phyloP scores from a whole-genome alignment of 805 yeast genomes.

The Pichia thaimueangensis region DNA sequence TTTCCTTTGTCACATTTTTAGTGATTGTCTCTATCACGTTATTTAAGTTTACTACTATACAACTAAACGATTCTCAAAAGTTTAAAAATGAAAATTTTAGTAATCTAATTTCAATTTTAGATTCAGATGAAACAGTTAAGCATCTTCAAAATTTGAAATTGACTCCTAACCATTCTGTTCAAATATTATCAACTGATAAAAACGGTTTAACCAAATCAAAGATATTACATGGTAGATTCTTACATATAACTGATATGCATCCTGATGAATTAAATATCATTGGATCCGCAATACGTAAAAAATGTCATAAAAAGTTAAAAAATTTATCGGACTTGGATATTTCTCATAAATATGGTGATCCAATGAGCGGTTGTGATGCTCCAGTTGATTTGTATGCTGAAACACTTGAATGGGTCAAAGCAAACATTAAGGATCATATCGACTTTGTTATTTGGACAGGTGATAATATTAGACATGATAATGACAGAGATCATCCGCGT shows the following conservation, averaged over 20 bases:
- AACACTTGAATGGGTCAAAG: constrained; percentile 61
- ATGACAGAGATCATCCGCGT: constrained; percentile 68
- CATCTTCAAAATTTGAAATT: constrained; percentile 32
- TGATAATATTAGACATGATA: constrained; percentile 80
- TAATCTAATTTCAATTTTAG: too few relatives aligned
- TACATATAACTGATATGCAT: constrained; percentile 84
- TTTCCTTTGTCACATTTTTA: too few relatives aligned
- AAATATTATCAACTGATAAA: constrained; percentile 5
- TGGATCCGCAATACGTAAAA: constrained; percentile 41
- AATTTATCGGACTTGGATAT: constrained; percentile 34
- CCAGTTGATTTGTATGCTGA: constrained; percentile 55
- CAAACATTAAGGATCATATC: constrained; percentile 62
- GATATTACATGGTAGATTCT: constrained; percentile 62
- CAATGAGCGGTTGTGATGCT: constrained; percentile 71
- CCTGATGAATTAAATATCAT: constrained; percentile 64
- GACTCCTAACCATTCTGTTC: constrained; percentile 35
- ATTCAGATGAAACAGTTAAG: constrained; percentile 21
- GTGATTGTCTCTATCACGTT: too few relatives aligned
- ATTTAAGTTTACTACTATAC: too few relatives aligned
- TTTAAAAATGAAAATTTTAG: too few relatives aligned
- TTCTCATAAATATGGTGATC: constrained; percentile 69
- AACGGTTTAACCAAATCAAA: constrained; percentile 3
- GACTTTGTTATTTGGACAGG: constrained; percentile 92
- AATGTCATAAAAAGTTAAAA: constrained; percentile 47
- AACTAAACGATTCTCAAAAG: too few relatives aligned